These are phyloP conservation scores for Colletotrichum liaoningense DNA, from an alignment of 2,329 filamentous ascomycete species.

Conservation along the genomic window DNA sequence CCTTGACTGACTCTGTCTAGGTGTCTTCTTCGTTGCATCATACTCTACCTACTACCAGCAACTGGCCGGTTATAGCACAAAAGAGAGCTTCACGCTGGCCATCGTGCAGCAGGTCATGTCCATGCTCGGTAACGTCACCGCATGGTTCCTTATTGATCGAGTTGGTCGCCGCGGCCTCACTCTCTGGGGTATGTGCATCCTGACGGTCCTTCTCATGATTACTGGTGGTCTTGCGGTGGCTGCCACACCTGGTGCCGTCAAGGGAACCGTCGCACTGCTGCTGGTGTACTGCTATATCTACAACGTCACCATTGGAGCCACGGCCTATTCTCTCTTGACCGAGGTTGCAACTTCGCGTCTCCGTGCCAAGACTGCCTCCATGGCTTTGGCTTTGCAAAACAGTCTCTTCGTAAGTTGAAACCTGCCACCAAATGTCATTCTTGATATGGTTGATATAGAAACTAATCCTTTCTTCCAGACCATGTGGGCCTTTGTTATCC, in stretches of 20 bases:
- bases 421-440: no score
- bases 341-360: slow-evolving; percentile 51
- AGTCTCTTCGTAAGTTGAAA: slow-evolving; percentile 39
- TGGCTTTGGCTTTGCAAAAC: slow-evolving; percentile 49
- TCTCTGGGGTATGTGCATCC: slow-evolving; percentile 44
- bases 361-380: slow-evolving; percentile 52
- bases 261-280: slow-evolving; percentile 48
- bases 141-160: slow-evolving; percentile 46
- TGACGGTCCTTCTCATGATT: slow-evolving; percentile 44
- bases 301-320: slow-evolving; percentile 53
- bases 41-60: slow-evolving; percentile 55
- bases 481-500: slow-evolving; percentile 40
- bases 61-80: slow-evolving; percentile 51
- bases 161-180: slow-evolving; percentile 45
- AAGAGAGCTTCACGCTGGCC: slow-evolving; percentile 49
- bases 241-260: slow-evolving; percentile 30
- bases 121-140: slow-evolving; percentile 46
- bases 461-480: slow-evolving; percentile 6
- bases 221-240: slow-evolving; percentile 44
- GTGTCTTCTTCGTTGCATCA: slow-evolving; percentile 31
- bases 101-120: slow-evolving; percentile 43
- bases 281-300: slow-evolving; percentile 52
- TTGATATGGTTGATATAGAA: neutral
- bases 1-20: neutral
- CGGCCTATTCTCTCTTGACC: slow-evolving; percentile 49